These are phyloP conservation scores for Neoscytalidium dimidiatum DNA, from an alignment of 2,329 filamentous ascomycete species.

Conservation along the genomic window DNA sequence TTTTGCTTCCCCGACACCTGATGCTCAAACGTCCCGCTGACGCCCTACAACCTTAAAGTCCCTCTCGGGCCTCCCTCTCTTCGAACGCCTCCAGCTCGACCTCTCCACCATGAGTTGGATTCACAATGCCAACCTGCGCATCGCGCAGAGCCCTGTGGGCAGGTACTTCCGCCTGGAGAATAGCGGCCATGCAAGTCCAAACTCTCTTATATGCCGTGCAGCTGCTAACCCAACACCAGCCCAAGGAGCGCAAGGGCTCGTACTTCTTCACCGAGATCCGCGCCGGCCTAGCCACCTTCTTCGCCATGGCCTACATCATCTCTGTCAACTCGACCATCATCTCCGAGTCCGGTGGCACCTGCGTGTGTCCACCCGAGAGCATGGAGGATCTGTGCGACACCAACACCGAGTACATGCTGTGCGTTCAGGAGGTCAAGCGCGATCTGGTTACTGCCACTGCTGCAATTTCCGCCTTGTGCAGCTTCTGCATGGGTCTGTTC, in stretches of 20 bases:
- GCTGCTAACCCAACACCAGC: slow-evolving; percentile 45
- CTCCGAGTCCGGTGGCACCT: slow-evolving; percentile 72
- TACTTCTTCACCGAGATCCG: slow-evolving; percentile 82
- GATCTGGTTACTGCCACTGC: slow-evolving; percentile 85
- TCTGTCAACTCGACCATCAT: slow-evolving; percentile 70
- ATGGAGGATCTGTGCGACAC: slow-evolving; percentile 54
- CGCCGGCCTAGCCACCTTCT: slow-evolving; percentile 73
- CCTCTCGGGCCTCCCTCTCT: not conserved
- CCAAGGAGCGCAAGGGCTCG: slow-evolving; percentile 70
- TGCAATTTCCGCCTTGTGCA: slow-evolving; percentile 75
- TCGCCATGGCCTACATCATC: slow-evolving; percentile 61
- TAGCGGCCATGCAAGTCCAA: slow-evolving; percentile 71
- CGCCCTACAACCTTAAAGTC: not conserved
- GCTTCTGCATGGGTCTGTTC: slow-evolving; percentile 81
- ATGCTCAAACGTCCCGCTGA: not conserved
- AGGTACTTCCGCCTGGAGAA: slow-evolving; percentile 73
- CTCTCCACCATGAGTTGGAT: slow-evolving; percentile 25
- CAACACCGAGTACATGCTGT: slow-evolving; percentile 65
- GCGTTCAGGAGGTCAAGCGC: slow-evolving; percentile 64
- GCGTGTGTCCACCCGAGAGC: slow-evolving; percentile 63
- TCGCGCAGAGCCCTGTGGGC: slow-evolving; percentile 39
- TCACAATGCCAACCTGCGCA: slow-evolving; percentile 34
- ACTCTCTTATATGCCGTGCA: slow-evolving; percentile 19
- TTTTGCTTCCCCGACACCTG: not conserved
- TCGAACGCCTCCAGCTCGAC: not conserved